Conservation (phyloP, 1,284 basidiomycete species). For the Ceratorhiza oryzae-sativae region DNA sequence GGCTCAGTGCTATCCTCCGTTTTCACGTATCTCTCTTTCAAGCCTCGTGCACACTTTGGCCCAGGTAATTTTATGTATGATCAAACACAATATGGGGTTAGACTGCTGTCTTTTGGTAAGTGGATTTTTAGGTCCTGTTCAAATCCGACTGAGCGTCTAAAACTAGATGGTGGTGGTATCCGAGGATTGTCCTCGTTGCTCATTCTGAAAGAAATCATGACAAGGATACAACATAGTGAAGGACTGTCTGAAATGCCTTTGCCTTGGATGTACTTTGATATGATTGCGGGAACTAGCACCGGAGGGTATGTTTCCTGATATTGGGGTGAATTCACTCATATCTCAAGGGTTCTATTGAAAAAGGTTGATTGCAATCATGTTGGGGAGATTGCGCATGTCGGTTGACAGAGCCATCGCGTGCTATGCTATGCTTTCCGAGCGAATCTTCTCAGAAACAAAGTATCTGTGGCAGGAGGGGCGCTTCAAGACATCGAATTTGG, state of each 20-base stretch:
- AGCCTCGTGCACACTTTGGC: neutral
- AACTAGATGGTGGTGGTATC: conserved; percentile 51
- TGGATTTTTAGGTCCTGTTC: conserved; percentile 45
- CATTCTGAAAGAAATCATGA: conserved; percentile 50
- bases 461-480: neutral
- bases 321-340: neutral
- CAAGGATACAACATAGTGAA: conserved; percentile 10
- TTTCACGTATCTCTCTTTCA: neutral
- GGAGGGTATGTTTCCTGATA: conserved; percentile 30
- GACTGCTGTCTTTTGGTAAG: neutral
- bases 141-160: neutral
- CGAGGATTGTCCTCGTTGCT: conserved; percentile 50
- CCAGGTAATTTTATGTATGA: neutral
- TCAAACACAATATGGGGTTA: neutral
- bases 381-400: conserved; percentile 20
- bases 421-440: neutral
- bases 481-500: conserved; percentile 7
- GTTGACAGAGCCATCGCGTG: conserved; percentile 1
- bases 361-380: conserved; percentile 25
- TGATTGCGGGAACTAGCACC: conserved; percentile 40
- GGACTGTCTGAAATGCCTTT: neutral
- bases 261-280: conserved; percentile 13
- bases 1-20: neutral
- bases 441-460: conserved; percentile 9
- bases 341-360: too few relatives aligned